These are phyloP conservation scores for Lactarius deliciosus DNA, from an alignment of 768 basidiomycete species.

Conservation along the genomic window DNA sequence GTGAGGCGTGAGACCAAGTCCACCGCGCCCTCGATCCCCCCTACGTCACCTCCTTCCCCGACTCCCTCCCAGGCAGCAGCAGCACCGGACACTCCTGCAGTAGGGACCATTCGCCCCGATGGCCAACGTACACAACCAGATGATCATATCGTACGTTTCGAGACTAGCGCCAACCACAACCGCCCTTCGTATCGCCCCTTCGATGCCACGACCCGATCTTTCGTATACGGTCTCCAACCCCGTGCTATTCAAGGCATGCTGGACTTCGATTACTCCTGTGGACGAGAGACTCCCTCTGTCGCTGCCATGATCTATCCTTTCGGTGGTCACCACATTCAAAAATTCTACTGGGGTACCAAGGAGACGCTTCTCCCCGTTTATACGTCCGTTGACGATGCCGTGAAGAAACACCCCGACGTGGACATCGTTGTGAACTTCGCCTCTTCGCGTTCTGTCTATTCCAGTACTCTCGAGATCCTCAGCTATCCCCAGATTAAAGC, in stretches of 20 bases:
- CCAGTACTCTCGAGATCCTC: constrained; percentile 90
- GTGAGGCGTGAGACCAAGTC: constrained; percentile 56
- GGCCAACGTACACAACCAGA: constrained; percentile 81
- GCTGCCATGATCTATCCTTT: constrained; percentile 99
- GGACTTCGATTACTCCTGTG: constrained; percentile 99
- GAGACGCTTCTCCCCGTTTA: constrained; percentile 98
- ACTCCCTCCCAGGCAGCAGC: constrained; percentile 40
- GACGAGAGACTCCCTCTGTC: constrained; percentile 84
- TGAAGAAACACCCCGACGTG: constrained; percentile 92
- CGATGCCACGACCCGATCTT: constrained; percentile 89
- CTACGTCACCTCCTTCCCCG: constrained; percentile 50
- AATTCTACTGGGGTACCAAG: constrained; percentile 99
- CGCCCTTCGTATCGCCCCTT: constrained; percentile 91
- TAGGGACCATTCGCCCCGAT: constrained; percentile 74
- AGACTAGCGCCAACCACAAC: constrained; percentile 41
- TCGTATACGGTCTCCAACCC: constrained; percentile 98
- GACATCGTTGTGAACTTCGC: constrained; percentile 99
- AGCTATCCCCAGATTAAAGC: constrained; percentile 64
- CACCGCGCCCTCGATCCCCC: constrained; percentile 40
- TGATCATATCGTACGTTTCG: constrained; percentile 92
- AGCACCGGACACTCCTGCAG: constrained; percentile 40
- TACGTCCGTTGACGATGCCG: constrained; percentile 86
- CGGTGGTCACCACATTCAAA: constrained; percentile 99
- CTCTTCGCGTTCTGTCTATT: constrained; percentile 89
- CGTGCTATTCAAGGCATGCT: constrained; percentile 98